Evolutionary conservation across 1,284 basidiomycete genomes (phyloP).

Genomic region (Ceratobasidium theobromae): DNA sequence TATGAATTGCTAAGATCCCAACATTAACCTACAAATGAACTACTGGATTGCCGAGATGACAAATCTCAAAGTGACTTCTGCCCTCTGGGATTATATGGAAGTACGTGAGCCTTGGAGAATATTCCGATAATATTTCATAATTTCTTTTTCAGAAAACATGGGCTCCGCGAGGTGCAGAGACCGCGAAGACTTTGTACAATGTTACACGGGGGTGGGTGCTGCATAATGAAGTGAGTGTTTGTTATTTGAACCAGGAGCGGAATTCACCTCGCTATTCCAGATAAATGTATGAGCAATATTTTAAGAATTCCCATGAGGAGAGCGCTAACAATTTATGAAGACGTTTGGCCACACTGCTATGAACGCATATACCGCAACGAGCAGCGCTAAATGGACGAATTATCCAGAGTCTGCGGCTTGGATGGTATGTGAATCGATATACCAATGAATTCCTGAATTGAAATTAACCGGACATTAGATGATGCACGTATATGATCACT

Average conservation of each 20-base stretch:
- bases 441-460: neutral
- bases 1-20: slow-evolving; percentile 54
- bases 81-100: slow-evolving; percentile 69
- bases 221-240: slow-evolving; percentile 59
- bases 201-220: slow-evolving; percentile 68
- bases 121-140: no score
- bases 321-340: slow-evolving; percentile 43
- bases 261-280: slow-evolving; percentile 40
- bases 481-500: slow-evolving; percentile 76
- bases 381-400: slow-evolving; percentile 63
- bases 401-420: slow-evolving; percentile 70
- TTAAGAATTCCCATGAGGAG: neutral
- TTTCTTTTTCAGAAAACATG: slow-evolving; percentile 63
- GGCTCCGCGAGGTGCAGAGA: slow-evolving; percentile 66
- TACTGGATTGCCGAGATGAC: slow-evolving; percentile 75
- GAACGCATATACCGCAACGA: slow-evolving; percentile 52
- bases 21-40: slow-evolving; percentile 79
- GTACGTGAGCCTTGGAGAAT: no score
- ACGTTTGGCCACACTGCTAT: slow-evolving; percentile 77
- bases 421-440: slow-evolving; percentile 55
- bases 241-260: neutral
- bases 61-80: slow-evolving; percentile 56
- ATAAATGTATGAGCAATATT: slow-evolving; percentile 54
- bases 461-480: slow-evolving; percentile 54
- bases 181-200: slow-evolving; percentile 68